Evolutionary conservation across 768 basidiomycete species (phyloP), one percentile per base, ranked within the genome.

Genomic region (Fomitopsis serialis): DNA sequence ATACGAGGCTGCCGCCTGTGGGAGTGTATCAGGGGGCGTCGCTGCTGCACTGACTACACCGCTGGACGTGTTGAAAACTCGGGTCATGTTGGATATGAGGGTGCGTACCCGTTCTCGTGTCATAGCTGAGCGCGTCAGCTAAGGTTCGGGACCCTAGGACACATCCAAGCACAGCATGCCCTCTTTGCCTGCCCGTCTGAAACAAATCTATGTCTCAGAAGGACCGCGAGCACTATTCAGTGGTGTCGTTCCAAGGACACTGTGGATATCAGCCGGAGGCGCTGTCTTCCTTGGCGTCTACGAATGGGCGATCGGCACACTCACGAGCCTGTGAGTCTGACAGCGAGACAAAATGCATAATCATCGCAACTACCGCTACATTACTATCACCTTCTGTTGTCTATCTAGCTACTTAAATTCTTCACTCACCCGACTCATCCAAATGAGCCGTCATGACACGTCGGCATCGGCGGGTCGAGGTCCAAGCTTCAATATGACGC

Each of bases 271-370:
- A 1, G 85, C 91, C 2, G 97, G 97, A 2, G 97, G 97, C 2
- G 94, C 95, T 0, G 92, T 98, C 0, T 99, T 99, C 68, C 76
- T 99, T 23, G 97, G 97, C n/a, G 86, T 92, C 45, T 99, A 98
- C 62, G 96, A 99, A 68, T 87, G 83, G 80, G 82, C 77, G 0
- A 73, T 85, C 3, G 74, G 79, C 61, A 72, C 76, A 2, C 66
- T 89, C 11, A 75, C 63, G 57, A 59, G 55, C 12, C 34, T 75
- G 15, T 54, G 44, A 6, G n/a, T n/a, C n/a, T n/a, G 27, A 40
- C 37, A 6, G 37, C 19, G 4, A 40, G 15, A 40, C 15, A 40
- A 40, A 40, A 40, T 40, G 15, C 13, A 13, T 45, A 45, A 17
- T 27, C 7, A 7, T 11, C 22, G 24, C 3, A 45, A 22, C 13